Percentiles rank a stretch among this genome's conserved stretches.
These are phyloP conservation scores for Dothideomycetes sp. DNA, from an alignment of 2,329 filamentous ascomycete species.

Conservation along the genomic window DNA sequence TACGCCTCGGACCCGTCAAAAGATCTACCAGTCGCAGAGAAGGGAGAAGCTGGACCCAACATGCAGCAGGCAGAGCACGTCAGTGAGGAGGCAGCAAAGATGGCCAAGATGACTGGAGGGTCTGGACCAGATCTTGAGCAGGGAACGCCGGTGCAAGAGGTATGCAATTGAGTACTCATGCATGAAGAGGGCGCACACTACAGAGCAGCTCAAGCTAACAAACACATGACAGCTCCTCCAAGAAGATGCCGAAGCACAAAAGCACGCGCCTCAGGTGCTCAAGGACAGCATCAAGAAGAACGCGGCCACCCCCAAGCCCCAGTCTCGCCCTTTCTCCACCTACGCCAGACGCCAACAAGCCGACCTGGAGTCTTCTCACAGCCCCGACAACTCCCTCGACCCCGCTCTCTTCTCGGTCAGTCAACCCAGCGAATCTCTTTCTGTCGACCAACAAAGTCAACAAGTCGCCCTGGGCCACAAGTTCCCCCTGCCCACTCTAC, in stretches of 20 bases:
- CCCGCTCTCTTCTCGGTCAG: constrained; percentile 1
- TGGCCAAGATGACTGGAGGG: constrained; percentile 46
- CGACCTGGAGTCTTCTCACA: constrained; percentile 13
- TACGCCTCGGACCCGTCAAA: neutral
- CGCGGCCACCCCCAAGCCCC: constrained; percentile 21
- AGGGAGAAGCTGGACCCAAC: constrained; percentile 31
- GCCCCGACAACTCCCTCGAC: constrained; percentile 2
- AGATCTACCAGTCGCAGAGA: neutral
- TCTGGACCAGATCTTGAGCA: constrained; percentile 52
- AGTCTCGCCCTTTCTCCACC: constrained; percentile 48
- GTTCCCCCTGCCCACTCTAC: constrained; percentile 60
- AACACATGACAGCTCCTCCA: constrained; percentile 45
- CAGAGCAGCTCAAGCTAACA: too few relatives aligned
- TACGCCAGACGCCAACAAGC: constrained; percentile 29
- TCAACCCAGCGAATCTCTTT: too few relatives aligned
- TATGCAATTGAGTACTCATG: constrained; percentile 20
- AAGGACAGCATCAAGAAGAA: constrained; percentile 44
- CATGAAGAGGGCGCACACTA: too few relatives aligned
- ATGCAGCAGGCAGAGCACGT: constrained; percentile 47
- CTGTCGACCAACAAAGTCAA: too few relatives aligned
- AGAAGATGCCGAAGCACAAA: constrained; percentile 48
- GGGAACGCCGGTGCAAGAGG: constrained; percentile 57
- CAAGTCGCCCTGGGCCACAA: constrained; percentile 48
- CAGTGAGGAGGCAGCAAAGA: constrained; percentile 53
- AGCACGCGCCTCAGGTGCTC: constrained; percentile 57